These are phyloP conservation scores for Deakozyma indianensis DNA, from an alignment of 805 yeast genomes.

Conservation along the genomic window DNA sequence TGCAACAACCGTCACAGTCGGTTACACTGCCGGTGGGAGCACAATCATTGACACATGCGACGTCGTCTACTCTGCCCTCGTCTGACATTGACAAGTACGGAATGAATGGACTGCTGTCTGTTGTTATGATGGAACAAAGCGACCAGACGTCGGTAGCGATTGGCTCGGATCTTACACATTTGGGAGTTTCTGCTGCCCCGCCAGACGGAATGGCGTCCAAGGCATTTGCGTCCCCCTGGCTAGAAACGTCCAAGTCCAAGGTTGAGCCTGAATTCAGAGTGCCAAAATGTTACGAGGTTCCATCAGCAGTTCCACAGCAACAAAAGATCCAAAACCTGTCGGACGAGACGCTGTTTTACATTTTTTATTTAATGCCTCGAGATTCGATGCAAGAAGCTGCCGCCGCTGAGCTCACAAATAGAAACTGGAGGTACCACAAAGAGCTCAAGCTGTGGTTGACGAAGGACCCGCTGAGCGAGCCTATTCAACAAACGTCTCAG, in stretches of 20 bases:
- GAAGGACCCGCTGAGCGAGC: slow-evolving; percentile 81
- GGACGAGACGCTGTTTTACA: slow-evolving; percentile 86
- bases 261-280: slow-evolving; percentile 71
- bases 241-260: slow-evolving; percentile 77
- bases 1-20: too few relatives aligned
- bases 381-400: slow-evolving; percentile 90
- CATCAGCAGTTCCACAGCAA: slow-evolving; percentile 29
- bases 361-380: slow-evolving; percentile 85
- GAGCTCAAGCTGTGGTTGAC: slow-evolving; percentile 94
- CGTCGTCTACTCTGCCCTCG: too few relatives aligned
- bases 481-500: slow-evolving; percentile 63
- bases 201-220: slow-evolving; percentile 33
- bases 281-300: slow-evolving; percentile 42
- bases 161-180: slow-evolving; percentile 57
- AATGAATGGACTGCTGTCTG: slow-evolving; percentile 43
- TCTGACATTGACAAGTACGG: slow-evolving; percentile 58
- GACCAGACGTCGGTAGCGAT: slow-evolving; percentile 55
- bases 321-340: slow-evolving; percentile 38
- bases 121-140: slow-evolving; percentile 45
- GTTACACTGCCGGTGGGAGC: too few relatives aligned
- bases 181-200: slow-evolving; percentile 46
- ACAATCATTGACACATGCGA: too few relatives aligned
- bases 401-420: slow-evolving; percentile 73
- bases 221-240: slow-evolving; percentile 86
- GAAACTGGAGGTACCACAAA: slow-evolving; percentile 97